Base-by-base conservation (phyloP, 129 eudicot species). In the Sambucus nigra region DNA sequence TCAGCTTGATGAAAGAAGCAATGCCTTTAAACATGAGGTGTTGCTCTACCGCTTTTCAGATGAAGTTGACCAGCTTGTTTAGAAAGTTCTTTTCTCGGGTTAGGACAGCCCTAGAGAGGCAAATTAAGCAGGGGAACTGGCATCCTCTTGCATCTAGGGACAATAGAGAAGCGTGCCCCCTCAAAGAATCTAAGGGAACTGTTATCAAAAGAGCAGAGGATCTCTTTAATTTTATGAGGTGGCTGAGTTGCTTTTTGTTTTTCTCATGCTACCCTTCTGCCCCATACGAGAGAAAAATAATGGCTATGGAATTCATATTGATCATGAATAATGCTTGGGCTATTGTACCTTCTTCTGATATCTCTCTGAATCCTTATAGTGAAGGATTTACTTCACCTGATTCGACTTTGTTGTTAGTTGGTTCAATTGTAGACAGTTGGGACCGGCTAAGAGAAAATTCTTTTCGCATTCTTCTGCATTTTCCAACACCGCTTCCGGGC, bases 401-500 rank as follows among this genome's bases (percentile, higher is more conserved):
- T 62, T 75, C 96, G 22, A 78, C 94, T 47, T 71, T 86, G 73
- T 76, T 86, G 67, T 70, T 92, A 53, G 94, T 92, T 40, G 86
- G 94, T 56, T 92, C 99, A 18, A 80, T 92, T 47, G 75, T 92
- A 63, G 99, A 92, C 76, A 92, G 99, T 61, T 92, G 99, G 99
- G 99, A 92, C 66, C 77, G 91, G 59, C 69, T 92, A 59, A 73
- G 99, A 67, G 96, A 74, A 68, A 80, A 65, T 66, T 82, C 99
- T 57, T 82, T 86, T 55, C 94, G 69, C 23, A 82, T 92, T 51
- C 72, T 92, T 31, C 70, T 86, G 47, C 68, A 77, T 70, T 92
- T 82, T 44, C 96, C 96, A 11, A 82, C 84, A 45, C 99, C 99
- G n/a, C 87, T 92, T 68, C 96, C 99, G 26, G 99, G 99, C 47